Conservation (phyloP, 148 eudicot genomes). For the Diospyros lotus region DNA sequence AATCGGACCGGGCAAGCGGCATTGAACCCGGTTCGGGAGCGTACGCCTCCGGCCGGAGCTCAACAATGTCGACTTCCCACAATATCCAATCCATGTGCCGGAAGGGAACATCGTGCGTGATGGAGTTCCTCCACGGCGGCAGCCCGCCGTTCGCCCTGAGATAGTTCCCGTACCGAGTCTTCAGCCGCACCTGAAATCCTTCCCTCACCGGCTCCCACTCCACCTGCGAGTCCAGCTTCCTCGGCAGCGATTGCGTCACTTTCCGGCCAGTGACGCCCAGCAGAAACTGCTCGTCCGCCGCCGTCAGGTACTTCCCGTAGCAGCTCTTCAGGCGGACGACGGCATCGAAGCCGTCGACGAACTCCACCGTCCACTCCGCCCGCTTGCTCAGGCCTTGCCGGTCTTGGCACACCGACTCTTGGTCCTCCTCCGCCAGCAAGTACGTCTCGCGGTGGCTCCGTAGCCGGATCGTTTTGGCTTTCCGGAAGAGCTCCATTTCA, state of each 20-base stretch:
- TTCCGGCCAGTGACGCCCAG: conserved; percentile 69
- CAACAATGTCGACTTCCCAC: conserved; percentile 79
- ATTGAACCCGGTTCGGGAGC: not conserved
- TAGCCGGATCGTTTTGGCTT: conserved; percentile 57
- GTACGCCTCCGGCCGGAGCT: conserved; percentile 25
- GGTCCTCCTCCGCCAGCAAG: conserved; percentile 53
- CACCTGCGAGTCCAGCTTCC: conserved; percentile 47
- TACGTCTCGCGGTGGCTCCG: conserved; percentile 63
- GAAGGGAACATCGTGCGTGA: conserved; percentile 85
- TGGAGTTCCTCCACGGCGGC: conserved; percentile 87
- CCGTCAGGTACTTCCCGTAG: conserved; percentile 55
- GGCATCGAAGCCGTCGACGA: conserved; percentile 30
- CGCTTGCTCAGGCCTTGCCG: conserved; percentile 35
- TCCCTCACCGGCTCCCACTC: conserved; percentile 86
- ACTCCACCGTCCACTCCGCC: conserved; percentile 69
- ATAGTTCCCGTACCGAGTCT: conserved; percentile 68
- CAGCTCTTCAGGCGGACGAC: conserved; percentile 56
- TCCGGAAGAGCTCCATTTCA: conserved; percentile 56
- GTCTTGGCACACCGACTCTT: conserved; percentile 55
- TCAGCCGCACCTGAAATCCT: conserved; percentile 53
- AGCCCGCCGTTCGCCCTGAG: conserved; percentile 77
- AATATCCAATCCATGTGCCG: conserved; percentile 68
- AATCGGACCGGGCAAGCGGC: conserved; percentile 8
- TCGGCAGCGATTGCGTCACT: conserved; percentile 50
- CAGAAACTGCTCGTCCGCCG: conserved; percentile 52